Conservation (phyloP, 768 basidiomycete genomes). For the Trametes villosa region DNA sequence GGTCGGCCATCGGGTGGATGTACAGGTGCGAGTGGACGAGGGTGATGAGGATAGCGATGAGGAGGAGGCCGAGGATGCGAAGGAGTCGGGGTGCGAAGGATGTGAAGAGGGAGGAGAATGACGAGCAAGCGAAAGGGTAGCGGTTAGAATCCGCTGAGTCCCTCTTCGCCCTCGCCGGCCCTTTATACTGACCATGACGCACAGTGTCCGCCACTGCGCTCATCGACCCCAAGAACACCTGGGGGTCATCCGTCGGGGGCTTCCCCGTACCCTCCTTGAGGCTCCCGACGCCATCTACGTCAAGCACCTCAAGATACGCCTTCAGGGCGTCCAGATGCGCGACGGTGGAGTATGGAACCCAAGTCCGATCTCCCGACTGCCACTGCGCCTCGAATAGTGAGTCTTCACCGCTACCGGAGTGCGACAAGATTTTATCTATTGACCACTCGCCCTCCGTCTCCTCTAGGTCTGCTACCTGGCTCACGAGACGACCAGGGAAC, state of each 20-base stretch:
- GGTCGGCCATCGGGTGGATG: background rate
- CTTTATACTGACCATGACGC: background rate
- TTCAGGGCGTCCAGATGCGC: constrained; percentile 2
- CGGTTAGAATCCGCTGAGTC: background rate
- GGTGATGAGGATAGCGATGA: background rate
- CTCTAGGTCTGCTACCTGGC: constrained; percentile 23
- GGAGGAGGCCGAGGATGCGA: background rate
- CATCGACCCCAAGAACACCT: constrained; percentile 1
- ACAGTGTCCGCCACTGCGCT: background rate
- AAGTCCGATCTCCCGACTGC: constrained; percentile 10
- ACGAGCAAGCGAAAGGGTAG: background rate
- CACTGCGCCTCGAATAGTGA: constrained; percentile 6
- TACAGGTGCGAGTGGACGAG: too few species aligned
- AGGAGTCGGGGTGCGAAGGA: background rate
- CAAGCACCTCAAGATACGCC: constrained; percentile 4
- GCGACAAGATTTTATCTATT: constrained; percentile 22
- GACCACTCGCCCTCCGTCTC: constrained; percentile 28
- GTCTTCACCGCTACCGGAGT: background rate
- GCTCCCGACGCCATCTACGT: background rate
- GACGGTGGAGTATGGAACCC: constrained; percentile 6
- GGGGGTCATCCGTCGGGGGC: constrained; percentile 8
- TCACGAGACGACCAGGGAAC: constrained; percentile 28
- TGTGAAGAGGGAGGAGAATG: background rate
- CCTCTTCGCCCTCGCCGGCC: background rate
- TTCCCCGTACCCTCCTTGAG: background rate